These are phyloP conservation scores for Paramecium bursaria DNA, from an alignment of 73 alveolate genomes.

Conservation along the genomic window DNA sequence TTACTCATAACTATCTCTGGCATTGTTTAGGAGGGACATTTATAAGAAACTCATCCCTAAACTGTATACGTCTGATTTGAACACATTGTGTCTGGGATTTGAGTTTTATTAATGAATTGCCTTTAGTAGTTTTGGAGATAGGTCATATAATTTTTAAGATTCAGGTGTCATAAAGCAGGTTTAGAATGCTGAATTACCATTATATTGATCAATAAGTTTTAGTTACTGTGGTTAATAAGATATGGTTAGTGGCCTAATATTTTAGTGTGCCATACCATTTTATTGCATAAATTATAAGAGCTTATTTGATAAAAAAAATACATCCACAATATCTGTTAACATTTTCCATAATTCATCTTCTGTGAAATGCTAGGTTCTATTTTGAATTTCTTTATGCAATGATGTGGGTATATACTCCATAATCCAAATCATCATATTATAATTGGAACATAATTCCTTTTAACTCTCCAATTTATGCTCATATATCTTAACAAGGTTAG, in stretches of 20 bases:
- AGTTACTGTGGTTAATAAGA: not conserved
- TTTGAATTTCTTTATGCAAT: conserved; percentile 30
- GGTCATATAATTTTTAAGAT: conserved; percentile 13
- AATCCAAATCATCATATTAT: not conserved
- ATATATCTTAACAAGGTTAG: conserved; percentile 6
- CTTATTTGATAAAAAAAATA: not conserved
- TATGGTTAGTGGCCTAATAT: conserved; percentile 26
- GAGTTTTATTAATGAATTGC: conserved; percentile 13
- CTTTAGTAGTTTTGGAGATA: conserved; percentile 43
- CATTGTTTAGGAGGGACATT: not conserved
- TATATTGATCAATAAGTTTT: conserved; percentile 17
- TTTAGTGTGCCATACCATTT: not conserved
- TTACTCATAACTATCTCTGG: conserved; percentile 56
- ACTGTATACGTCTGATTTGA: conserved; percentile 63
- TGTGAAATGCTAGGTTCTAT: conserved; percentile 1
- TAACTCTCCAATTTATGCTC: not conserved
- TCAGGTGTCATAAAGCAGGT: conserved; percentile 6
- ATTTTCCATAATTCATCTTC: conserved; percentile 17
- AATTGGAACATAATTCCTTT: conserved; percentile 16
- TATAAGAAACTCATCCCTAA: conserved; percentile 61
- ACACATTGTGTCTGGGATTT: conserved; percentile 58
- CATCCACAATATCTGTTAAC: conserved; percentile 20
- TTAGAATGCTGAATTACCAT: conserved; percentile 18
- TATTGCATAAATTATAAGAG: conserved; percentile 23
- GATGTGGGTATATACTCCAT: conserved; percentile 21